A percentile compares a stretch with the other conserved stretches of the same genome.
These are phyloP conservation scores for Jacaranda copaia DNA, from an alignment of 257 asterid species.

Conservation along the genomic window DNA sequence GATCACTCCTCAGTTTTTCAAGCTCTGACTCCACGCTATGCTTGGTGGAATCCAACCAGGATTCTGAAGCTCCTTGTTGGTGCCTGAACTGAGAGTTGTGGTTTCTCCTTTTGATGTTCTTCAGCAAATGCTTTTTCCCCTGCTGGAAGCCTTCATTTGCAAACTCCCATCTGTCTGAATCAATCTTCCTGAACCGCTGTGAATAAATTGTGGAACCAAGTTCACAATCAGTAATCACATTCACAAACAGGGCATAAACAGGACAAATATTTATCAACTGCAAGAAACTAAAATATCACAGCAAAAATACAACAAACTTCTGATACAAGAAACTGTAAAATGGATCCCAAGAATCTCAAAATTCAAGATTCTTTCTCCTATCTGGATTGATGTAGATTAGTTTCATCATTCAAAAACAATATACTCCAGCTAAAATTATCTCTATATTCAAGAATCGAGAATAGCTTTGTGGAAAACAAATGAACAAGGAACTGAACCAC, in stretches of 20 bases:
- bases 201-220: not conserved
- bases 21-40: constrained; percentile 44
- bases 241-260: not conserved
- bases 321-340: not conserved
- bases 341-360: not conserved
- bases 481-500: not conserved
- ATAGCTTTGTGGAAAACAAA: not conserved
- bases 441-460: not conserved
- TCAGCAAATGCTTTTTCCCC: constrained; percentile 70
- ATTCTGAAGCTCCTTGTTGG: constrained; percentile 30
- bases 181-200: constrained; percentile 76
- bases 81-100: constrained; percentile 44
- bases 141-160: constrained; percentile 64
- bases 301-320: not conserved
- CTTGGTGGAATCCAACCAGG: constrained; percentile 39
- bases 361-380: not conserved
- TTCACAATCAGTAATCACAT: not conserved
- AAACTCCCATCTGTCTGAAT: constrained; percentile 77
- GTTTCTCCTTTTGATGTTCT: constrained; percentile 65
- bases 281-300: not conserved
- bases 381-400: not conserved
- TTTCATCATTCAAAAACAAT: too few relatives aligned
- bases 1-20: constrained; percentile 53
- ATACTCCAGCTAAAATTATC: not conserved
- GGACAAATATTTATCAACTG: not conserved